Conservation (phyloP, 768 basidiomycete genomes). For the Pleurotus pulmonarius region DNA sequence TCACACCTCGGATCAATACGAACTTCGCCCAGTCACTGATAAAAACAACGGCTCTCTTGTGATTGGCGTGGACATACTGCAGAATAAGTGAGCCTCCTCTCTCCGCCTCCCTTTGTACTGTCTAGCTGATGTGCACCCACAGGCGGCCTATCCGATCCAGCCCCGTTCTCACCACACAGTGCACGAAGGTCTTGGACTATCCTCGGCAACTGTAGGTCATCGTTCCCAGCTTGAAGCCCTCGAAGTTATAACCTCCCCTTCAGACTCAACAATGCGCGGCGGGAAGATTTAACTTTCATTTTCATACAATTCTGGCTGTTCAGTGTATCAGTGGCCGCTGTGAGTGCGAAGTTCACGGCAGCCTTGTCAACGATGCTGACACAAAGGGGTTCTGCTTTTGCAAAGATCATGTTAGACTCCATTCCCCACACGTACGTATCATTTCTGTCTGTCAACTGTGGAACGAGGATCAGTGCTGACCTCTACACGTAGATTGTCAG, state of each 20-base stretch:
- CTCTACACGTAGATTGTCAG: conserved; percentile 34
- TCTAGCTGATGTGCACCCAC: too few species aligned
- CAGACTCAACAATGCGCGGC: conserved; percentile 38
- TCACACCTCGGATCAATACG: background rate
- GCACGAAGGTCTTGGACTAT: conserved; percentile 41
- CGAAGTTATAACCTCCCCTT: background rate
- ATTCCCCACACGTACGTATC: conserved; percentile 48
- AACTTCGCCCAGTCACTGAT: background rate
- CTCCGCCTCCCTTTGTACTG: too few species aligned
- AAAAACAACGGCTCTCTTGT: background rate
- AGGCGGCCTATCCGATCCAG: background rate
- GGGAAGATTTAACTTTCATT: conserved; percentile 46
- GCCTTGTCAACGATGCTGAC: background rate
- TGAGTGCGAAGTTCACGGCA: background rate
- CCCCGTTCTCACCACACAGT: conserved; percentile 27
- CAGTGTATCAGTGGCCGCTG: conserved; percentile 42
- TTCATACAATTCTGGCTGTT: conserved; percentile 54
- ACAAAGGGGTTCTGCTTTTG: background rate
- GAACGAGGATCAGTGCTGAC: background rate
- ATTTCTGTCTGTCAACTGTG: background rate
- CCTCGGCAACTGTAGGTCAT: conserved; percentile 38
- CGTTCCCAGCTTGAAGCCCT: background rate
- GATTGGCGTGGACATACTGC: background rate
- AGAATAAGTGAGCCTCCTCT: background rate
- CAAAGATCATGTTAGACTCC: conserved; percentile 40